Evolutionary conservation across 2,329 filamentous ascomycete species (phyloP).

Genomic region (Fusarium nodosum): DNA sequence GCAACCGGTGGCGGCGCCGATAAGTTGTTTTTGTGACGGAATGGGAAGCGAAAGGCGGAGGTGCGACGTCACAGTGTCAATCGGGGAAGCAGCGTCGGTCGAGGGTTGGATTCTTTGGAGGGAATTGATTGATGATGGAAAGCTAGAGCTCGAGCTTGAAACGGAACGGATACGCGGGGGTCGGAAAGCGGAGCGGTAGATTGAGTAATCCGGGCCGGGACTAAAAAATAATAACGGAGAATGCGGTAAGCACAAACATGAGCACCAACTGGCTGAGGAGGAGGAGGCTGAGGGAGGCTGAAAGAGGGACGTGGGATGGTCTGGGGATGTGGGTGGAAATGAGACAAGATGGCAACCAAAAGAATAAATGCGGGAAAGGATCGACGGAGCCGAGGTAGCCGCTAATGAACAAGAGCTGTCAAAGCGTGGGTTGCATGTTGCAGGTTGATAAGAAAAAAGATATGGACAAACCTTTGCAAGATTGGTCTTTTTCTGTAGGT

Average conservation of each 20-base stretch:
- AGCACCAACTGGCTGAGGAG: background rate
- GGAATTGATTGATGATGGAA: constrained; percentile 33
- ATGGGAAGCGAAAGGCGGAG: constrained; percentile 17
- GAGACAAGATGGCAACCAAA: constrained; percentile 20
- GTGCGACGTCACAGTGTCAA: constrained; percentile 15
- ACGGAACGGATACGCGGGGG: constrained; percentile 36
- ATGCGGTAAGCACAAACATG: background rate
- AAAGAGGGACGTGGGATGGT: constrained; percentile 6
- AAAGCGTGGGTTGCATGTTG: constrained; percentile 1
- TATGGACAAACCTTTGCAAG: constrained; percentile 12
- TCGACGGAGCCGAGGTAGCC: constrained; percentile 39
- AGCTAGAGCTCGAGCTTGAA: constrained; percentile 18
- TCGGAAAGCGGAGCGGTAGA: constrained; percentile 41
- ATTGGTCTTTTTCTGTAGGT: constrained; percentile 5
- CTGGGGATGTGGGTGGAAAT: constrained; percentile 18
- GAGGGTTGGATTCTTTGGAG: constrained; percentile 9
- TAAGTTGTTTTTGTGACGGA: constrained; percentile 30
- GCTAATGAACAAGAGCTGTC: constrained; percentile 18
- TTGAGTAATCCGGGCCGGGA: constrained; percentile 39
- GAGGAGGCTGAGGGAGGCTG: constrained; percentile 16
- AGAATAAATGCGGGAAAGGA: constrained; percentile 28
- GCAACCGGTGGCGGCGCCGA: constrained; percentile 45
- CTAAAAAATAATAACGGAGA: constrained; percentile 24
- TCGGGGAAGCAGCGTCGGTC: constrained; percentile 8
- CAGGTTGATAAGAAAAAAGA: constrained; percentile 7